A percentile compares a stretch with the other conserved stretches of the same genome.
phyloP scores from a whole-genome alignment of 805 yeast species.

The Myxozyma kluyveri region DNA sequence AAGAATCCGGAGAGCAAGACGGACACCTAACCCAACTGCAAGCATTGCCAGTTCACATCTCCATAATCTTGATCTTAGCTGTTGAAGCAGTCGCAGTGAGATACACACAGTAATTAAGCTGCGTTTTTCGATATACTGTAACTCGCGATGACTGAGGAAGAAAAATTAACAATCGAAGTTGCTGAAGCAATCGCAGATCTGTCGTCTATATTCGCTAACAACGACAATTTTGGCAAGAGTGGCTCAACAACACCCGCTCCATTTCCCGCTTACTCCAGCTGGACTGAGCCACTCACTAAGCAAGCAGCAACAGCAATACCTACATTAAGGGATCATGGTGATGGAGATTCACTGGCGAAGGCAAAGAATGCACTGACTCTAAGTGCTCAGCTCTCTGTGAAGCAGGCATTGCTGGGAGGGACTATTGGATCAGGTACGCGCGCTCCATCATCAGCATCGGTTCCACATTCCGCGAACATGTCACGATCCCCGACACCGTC shows the following conservation, averaged over 20 bases:
- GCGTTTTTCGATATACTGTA: too few relatives aligned
- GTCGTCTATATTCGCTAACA: constrained; percentile 8
- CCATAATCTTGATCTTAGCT: too few relatives aligned
- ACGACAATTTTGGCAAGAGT: not conserved
- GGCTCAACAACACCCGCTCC: not conserved
- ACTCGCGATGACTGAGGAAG: too few relatives aligned
- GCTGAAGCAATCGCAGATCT: constrained; percentile 17
- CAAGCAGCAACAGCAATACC: not conserved
- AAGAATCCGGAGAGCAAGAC: not conserved
- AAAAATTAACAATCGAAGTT: not conserved
- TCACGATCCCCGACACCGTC: not conserved
- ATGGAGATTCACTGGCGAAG: constrained; percentile 11
- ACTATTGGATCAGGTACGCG: not conserved
- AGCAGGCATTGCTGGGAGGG: constrained; percentile 1
- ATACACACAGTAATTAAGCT: too few relatives aligned
- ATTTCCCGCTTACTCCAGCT: not conserved
- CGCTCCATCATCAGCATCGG: not conserved
- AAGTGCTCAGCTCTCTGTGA: not conserved
- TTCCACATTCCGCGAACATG: not conserved
- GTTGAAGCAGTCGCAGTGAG: too few relatives aligned
- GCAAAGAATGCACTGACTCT: constrained; percentile 8
- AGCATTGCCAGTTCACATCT: too few relatives aligned
- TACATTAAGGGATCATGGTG: not conserved
- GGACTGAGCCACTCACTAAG: not conserved
- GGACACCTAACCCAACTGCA: constrained; percentile 8